These are phyloP conservation scores for Dictyostelium capitatum DNA, from an alignment of 78 protist genomes.

Conservation along the genomic window DNA sequence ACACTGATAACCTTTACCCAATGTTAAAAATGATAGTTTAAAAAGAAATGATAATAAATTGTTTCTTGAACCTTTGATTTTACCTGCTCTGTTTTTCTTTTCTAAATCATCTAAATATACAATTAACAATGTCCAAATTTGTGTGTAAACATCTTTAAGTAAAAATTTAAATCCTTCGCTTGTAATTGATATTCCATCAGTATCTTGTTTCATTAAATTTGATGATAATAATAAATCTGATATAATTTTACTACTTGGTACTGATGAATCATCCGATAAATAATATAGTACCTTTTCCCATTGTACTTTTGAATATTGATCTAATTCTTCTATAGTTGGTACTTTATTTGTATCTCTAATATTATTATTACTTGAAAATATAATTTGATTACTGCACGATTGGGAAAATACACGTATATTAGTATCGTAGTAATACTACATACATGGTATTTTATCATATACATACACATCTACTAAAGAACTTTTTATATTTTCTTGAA, in stretches of 20 bases:
- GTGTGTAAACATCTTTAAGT: constrained; percentile 58
- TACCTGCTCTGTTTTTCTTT: background rate
- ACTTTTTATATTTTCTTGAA: constrained; percentile 30
- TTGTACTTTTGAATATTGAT: constrained; percentile 50
- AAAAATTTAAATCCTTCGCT: constrained; percentile 59
- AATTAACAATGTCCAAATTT: constrained; percentile 59
- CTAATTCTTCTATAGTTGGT: constrained; percentile 44
- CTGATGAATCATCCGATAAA: constrained; percentile 39
- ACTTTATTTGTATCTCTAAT: constrained; percentile 4
- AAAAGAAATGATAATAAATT: constrained; percentile 23
- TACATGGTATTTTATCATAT: background rate
- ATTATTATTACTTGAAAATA: constrained; percentile 1
- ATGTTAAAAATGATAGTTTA: constrained; percentile 15
- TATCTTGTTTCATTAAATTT: constrained; percentile 31
- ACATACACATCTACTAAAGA: constrained; percentile 38
- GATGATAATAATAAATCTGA: constrained; percentile 40
- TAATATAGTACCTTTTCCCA: constrained; percentile 71
- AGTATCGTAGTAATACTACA: too few relatives aligned
- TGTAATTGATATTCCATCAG: constrained; percentile 36
- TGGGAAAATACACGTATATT: background rate
- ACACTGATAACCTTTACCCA: constrained; percentile 34
- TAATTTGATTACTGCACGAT: constrained; percentile 36
- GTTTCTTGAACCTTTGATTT: background rate
- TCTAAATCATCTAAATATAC: constrained; percentile 43
- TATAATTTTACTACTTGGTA: constrained; percentile 29